Conservation (phyloP, 306 rosid genomes). For the Cucurbita moschata region DNA sequence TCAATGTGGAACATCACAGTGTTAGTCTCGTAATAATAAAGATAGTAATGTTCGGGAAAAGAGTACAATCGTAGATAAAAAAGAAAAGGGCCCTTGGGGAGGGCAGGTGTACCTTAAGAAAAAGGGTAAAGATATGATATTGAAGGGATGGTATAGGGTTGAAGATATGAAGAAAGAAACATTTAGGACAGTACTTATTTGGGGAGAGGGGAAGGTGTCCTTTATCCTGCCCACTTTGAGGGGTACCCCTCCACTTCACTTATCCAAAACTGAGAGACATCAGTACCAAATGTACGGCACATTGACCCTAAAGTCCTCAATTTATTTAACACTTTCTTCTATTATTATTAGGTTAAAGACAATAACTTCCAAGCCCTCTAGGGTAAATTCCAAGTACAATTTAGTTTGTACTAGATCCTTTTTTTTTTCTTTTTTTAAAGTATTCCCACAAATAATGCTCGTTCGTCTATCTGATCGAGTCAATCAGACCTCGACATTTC, state of each 20-base stretch:
- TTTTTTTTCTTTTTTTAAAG: background rate
- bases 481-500: background rate
- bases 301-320: background rate
- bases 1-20: no score
- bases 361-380: background rate
- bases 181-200: background rate
- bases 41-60: no score
- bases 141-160: background rate
- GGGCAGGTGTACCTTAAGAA: background rate
- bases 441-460: background rate
- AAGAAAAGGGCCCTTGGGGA: background rate
- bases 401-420: background rate
- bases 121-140: background rate
- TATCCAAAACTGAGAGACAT: background rate
- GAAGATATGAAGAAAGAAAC: background rate
- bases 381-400: background rate
- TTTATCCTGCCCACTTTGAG: background rate
- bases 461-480: background rate
- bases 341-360: background rate
- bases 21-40: no score
- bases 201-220: slow-evolving; percentile 12
- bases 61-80: no score
- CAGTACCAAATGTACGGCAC: background rate
- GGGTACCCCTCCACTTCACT: slow-evolving; percentile 2
- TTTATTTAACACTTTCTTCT: background rate